Conservation (phyloP, 768 basidiomycete genomes). For the Rubroboletus pulcherrimus region DNA sequence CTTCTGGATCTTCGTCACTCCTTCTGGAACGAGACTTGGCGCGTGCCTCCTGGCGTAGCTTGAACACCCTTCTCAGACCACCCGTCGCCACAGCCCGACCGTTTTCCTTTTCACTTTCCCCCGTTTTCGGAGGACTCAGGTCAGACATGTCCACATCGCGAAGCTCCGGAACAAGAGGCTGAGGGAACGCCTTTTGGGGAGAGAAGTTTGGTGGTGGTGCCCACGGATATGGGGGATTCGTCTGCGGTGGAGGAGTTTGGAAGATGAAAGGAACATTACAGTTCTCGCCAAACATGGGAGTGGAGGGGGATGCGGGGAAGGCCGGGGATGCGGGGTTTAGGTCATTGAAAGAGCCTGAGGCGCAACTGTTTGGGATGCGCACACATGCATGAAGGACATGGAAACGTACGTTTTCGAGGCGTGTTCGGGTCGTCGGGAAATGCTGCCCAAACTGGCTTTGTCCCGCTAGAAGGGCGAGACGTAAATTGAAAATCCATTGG, state of each 20-base stretch:
- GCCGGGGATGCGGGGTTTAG: constrained; percentile 36
- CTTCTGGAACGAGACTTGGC: constrained; percentile 25
- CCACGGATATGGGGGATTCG: constrained; percentile 54
- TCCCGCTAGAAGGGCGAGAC: constrained; percentile 49
- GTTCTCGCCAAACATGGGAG: constrained; percentile 61
- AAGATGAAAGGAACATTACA: constrained; percentile 74
- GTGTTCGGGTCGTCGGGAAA: constrained; percentile 45
- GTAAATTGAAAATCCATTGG: constrained; percentile 92
- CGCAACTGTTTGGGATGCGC: constrained; percentile 28
- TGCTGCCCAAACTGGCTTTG: constrained; percentile 57
- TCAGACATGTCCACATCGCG: constrained; percentile 78
- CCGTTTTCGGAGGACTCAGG: constrained; percentile 52
- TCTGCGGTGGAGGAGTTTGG: constrained; percentile 46
- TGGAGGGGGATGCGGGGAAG: constrained; percentile 33
- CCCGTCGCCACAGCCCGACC: constrained; percentile 59
- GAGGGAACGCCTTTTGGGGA: constrained; percentile 56
- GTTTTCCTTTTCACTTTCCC: constrained; percentile 39
- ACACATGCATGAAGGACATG: constrained; percentile 23
- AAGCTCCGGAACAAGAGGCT: constrained; percentile 41
- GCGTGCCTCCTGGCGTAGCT: constrained; percentile 51
- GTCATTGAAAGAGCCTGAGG: constrained; percentile 42
- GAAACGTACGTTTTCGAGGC: constrained; percentile 65
- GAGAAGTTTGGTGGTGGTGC: constrained; percentile 59
- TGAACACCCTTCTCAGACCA: constrained; percentile 62
- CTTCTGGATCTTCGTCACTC: constrained; percentile 28